Evolutionary conservation across 805 yeast species (phyloP), one percentile per base, ranked within the genome.

Genomic region (Pichia paraexigua): DNA sequence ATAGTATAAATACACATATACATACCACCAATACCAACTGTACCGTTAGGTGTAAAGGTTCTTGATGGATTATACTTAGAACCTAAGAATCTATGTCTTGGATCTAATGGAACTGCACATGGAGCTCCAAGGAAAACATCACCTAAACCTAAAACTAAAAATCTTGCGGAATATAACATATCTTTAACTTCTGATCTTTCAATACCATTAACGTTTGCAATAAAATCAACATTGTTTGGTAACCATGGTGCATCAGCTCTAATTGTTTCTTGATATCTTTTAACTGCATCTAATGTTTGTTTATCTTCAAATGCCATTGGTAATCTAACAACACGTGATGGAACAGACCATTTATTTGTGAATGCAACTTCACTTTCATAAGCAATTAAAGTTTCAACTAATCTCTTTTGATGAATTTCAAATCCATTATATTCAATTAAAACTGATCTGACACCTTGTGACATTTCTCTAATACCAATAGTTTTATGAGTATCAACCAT

Each of bases 101-200:
- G 99, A 67, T 94, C 98, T 60, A 92, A 78, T 40, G 99, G 98
- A 59, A 92, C 96, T 1, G 98, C 98, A 75, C 97, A 91, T 28
- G 99, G 99, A 4, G 99, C 97, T 46, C 98, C 98, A 60, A 94
- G 76, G 71, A 91, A 92, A 27, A 94, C 98, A 69, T 94, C 99
- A 64, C 98, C 99, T 49, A 92, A 79, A 50, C 98, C 99, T 56
- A 92, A 74, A 8, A 94, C 98, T 71, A 94, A 74, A 75, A 85
- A 94, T 64, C 91, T 77, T 6, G 98, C 98, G 43, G 86, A 73
- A 71, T 90, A 92, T 63, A 94, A 69, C 85, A 92, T 83, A 59
- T 88, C 87, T 55, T 83, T 76, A 49, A 94, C 92, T 49, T 80
- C 86, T 12, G 79, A 72, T 60, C 96, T 82, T 52, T 77, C 78